A percentile compares a stretch with the other conserved stretches of the same genome.
Evolutionary conservation across 2,329 filamentous ascomycete genomes (phyloP).

Genomic region (Hymenoscyphus repandus): DNA sequence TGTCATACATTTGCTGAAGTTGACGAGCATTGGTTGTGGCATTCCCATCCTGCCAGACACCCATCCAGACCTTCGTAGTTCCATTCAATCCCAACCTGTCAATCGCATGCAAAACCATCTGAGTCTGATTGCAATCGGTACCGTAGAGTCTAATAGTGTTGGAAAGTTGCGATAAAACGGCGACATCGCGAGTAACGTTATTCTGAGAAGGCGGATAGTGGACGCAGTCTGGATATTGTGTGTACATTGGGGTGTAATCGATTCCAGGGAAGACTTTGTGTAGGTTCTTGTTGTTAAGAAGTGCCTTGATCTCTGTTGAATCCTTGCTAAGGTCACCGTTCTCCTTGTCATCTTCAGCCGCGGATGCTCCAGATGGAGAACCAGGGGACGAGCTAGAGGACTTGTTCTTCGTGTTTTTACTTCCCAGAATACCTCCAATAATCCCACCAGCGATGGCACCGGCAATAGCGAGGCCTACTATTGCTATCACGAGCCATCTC

Average conservation of each 20-base stretch:
- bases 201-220: slow-evolving; percentile 79
- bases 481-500: slow-evolving; percentile 62
- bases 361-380: slow-evolving; percentile 39
- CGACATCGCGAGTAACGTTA: slow-evolving; percentile 87
- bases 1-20: slow-evolving; percentile 75
- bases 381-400: slow-evolving; percentile 14
- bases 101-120: slow-evolving; percentile 85
- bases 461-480: slow-evolving; percentile 60
- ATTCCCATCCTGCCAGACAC: slow-evolving; percentile 87
- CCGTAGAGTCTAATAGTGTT: slow-evolving; percentile 86
- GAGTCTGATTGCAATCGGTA: slow-evolving; percentile 95
- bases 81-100: slow-evolving; percentile 65
- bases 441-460: slow-evolving; percentile 70
- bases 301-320: slow-evolving; percentile 71
- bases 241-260: slow-evolving; percentile 89
- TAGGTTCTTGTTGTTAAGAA: slow-evolving; percentile 75
- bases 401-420: slow-evolving; percentile 31
- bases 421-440: slow-evolving; percentile 65
- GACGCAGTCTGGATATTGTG: slow-evolving; percentile 82
- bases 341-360: slow-evolving; percentile 51
- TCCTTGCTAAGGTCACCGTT: slow-evolving; percentile 70
- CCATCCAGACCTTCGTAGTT: slow-evolving; percentile 83
- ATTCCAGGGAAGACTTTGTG: slow-evolving; percentile 94
- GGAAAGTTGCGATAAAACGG: slow-evolving; percentile 83
- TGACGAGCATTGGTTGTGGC: slow-evolving; percentile 79